Percentiles rank a stretch among this genome's conserved stretches.
These are phyloP conservation scores for Trichoderma sp. DNA, from an alignment of 2,329 filamentous ascomycete genomes.

Conservation along the genomic window DNA sequence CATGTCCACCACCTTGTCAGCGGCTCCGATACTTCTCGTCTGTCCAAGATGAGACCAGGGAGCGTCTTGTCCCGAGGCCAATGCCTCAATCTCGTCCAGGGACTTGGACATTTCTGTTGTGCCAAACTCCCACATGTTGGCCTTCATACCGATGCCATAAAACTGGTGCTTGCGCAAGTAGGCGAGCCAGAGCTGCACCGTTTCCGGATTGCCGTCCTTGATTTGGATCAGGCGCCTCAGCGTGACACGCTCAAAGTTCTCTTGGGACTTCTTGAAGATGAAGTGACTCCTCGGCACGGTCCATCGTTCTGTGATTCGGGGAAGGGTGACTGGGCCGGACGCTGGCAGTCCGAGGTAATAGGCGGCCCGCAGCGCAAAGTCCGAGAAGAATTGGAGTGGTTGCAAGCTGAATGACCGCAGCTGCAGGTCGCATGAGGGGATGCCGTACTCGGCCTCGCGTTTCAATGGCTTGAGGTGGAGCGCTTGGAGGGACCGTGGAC, in stretches of 20 bases:
- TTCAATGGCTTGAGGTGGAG: constrained; percentile 84
- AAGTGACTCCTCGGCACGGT: constrained; percentile 88
- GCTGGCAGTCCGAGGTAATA: constrained; percentile 91
- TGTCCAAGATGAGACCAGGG: constrained; percentile 61
- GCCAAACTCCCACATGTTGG: constrained; percentile 90
- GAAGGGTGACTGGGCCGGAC: constrained; percentile 81
- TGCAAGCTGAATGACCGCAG: constrained; percentile 87
- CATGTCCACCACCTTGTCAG: constrained; percentile 60
- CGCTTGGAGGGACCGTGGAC: constrained; percentile 80
- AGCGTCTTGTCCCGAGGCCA: constrained; percentile 44
- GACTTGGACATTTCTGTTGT: constrained; percentile 52
- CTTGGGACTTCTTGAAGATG: constrained; percentile 95
- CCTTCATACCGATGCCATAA: constrained; percentile 98
- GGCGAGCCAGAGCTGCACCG: constrained; percentile 87
- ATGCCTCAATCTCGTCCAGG: constrained; percentile 30
- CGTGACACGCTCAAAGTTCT: constrained; percentile 95
- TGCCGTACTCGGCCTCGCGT: constrained; percentile 70
- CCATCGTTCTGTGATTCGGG: constrained; percentile 87
- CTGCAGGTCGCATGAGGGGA: constrained; percentile 88
- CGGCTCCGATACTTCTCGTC: constrained; percentile 52
- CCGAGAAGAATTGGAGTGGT: constrained; percentile 90
- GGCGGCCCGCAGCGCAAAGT: constrained; percentile 91
- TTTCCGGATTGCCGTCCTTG: constrained; percentile 85
- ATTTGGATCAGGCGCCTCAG: constrained; percentile 86
- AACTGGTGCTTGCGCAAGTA: constrained; percentile 91